These are phyloP conservation scores for Shiraia bambusicola DNA, from an alignment of 2,329 filamentous ascomycete genomes.

Conservation along the genomic window DNA sequence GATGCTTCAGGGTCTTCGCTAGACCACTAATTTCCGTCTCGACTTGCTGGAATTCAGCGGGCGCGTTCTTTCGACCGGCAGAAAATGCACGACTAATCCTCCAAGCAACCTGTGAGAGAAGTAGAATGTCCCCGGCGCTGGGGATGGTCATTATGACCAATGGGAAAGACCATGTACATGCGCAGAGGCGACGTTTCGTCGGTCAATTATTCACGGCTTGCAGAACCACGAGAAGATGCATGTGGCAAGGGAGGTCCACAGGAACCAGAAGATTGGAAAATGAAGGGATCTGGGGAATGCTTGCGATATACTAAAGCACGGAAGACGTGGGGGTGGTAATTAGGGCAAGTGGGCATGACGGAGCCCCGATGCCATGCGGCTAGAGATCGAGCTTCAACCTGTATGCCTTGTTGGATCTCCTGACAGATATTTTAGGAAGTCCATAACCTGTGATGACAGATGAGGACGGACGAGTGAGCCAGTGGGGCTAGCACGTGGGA, in stretches of 20 bases:
- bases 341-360: constrained; percentile 8
- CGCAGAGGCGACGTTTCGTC: background rate
- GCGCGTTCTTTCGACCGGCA: constrained; percentile 43
- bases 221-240: background rate
- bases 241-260: constrained; percentile 1
- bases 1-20: constrained; percentile 46
- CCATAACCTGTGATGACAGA: constrained; percentile 14
- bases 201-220: background rate
- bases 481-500: constrained; percentile 26
- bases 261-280: constrained; percentile 1
- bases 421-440: constrained; percentile 18
- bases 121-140: constrained; percentile 48
- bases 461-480: constrained; percentile 8
- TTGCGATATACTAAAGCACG: constrained; percentile 22
- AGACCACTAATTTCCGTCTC: constrained; percentile 47
- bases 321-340: constrained; percentile 28
- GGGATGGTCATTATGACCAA: constrained; percentile 34
- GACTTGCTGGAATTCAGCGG: constrained; percentile 46
- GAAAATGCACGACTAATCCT: constrained; percentile 49
- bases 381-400: constrained; percentile 18
- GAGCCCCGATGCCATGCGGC: constrained; percentile 25
- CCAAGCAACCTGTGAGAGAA: constrained; percentile 51
- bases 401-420: constrained; percentile 10
- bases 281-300: constrained; percentile 18
- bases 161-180: constrained; percentile 10